Evolutionary conservation across 2,329 filamentous ascomycete species (phyloP), one percentile per base, ranked within the genome.

Genomic region (Camillea tinctor): DNA sequence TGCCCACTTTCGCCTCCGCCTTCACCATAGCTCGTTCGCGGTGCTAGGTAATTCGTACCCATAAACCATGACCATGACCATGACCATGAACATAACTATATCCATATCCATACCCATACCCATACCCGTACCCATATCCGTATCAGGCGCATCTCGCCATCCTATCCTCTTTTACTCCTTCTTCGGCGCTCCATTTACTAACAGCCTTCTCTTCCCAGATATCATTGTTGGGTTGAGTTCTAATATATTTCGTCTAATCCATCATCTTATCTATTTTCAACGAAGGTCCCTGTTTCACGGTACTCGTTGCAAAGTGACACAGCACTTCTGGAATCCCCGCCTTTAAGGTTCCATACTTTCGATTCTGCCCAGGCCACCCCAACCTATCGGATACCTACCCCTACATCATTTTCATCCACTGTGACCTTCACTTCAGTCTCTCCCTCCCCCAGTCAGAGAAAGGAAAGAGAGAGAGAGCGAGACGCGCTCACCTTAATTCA

Each of bases 341-440:
- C 63, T 65, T 65, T 66, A 70, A 68, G 69, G 67, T 71, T 70
- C 68, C 64, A 64, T 51, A 53, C 60, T 60, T 60, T 71, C 67
- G 68, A 70, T 64, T 67, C 60, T 64, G 53, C 59, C 61, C 59
- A 58, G 55, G 23, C 44, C 54, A 56, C 62, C 60, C 65, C 68
- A 64, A 67, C 71, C 69, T 73, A 73, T 73, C 70, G 70, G 71
- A 72, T 72, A 71, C 59, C 70, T 68, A 65, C 69, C 70, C 67
- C 65, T 68, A 67, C 66, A 71, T 71, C 68, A 70, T 66, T 66
- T 66, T 4, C 36, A 65, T 66, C 68, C 69, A 70, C 67, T 67
- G 65, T 59, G 63, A 67, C 66, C 48, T 69, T 63, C 62, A 66
- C 59, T 65, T 64, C 64, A 63, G 57, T 67, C 54, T 55, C 62